Conservation (phyloP, 192 early-diverging fungal species). For the Martensiomyces pterosporus region DNA sequence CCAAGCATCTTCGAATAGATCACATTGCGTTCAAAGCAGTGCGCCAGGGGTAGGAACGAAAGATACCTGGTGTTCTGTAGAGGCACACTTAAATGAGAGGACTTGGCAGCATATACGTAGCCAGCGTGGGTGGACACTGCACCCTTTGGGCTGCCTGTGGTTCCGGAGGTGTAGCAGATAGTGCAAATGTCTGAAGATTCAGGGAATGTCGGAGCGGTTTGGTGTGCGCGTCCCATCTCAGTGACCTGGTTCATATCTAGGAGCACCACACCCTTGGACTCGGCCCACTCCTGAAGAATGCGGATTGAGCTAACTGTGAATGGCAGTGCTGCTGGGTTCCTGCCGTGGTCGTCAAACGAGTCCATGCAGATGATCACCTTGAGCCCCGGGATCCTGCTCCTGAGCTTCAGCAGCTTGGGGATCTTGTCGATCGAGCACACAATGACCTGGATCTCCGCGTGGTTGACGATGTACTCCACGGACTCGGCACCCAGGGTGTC, state of each 20-base stretch:
- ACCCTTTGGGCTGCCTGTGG: conserved; percentile 75
- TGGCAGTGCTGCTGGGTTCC: conserved; percentile 24
- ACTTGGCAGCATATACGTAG: conserved; percentile 53
- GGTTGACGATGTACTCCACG: conserved; percentile 78
- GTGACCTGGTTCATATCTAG: conserved; percentile 56
- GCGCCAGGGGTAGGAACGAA: conserved; percentile 90
- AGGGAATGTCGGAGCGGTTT: conserved; percentile 53
- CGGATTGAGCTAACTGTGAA: conserved; percentile 33
- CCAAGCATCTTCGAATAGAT: conserved; percentile 52
- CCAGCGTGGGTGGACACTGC: conserved; percentile 75
- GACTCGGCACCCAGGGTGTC: conserved; percentile 84
- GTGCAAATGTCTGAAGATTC: conserved; percentile 63
- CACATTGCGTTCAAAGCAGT: conserved; percentile 75
- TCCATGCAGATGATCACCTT: conserved; percentile 78
- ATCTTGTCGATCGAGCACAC: conserved; percentile 62
- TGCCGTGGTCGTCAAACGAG: conserved; percentile 38
- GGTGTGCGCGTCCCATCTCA: conserved; percentile 53
- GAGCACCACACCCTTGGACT: conserved; percentile 55
- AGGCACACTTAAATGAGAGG: conserved; percentile 3
- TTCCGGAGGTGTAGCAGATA: conserved; percentile 81
- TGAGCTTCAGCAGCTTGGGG: conserved; percentile 54
- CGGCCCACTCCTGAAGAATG: conserved; percentile 56
- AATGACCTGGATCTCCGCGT: conserved; percentile 64
- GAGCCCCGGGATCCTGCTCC: conserved; percentile 56
- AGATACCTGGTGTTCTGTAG: conserved; percentile 25